A percentile compares a stretch with the other conserved stretches of the same genome.
phyloP scores from a whole-genome alignment of 768 basidiomycete species.

The Coprinopsis sp. region DNA sequence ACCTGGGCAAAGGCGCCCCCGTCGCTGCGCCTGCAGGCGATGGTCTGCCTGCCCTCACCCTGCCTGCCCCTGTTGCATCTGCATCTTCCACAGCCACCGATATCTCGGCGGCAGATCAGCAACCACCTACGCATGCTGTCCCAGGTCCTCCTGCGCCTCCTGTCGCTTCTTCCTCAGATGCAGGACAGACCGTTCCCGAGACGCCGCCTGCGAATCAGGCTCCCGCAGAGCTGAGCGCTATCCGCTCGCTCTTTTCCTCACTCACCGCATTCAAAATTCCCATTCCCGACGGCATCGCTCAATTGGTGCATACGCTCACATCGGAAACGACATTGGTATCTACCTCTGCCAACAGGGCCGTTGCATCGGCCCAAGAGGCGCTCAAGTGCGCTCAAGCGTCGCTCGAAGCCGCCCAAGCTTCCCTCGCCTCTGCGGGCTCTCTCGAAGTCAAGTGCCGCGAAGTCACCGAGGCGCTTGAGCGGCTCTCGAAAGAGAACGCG shows the following conservation, averaged over 20 bases:
- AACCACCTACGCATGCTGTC: too few relatives aligned
- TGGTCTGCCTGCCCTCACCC: too few relatives aligned
- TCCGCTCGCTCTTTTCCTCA: conserved; percentile 20
- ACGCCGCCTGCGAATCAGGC: conserved; percentile 6
- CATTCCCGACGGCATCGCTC: conserved; percentile 16
- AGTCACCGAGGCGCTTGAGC: conserved; percentile 20
- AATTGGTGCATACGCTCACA: conserved; percentile 21
- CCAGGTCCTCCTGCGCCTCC: too few relatives aligned
- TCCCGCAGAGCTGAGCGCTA: conserved; percentile 7
- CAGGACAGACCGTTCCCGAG: too few relatives aligned
- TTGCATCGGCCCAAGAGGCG: conserved; percentile 27
- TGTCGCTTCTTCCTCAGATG: too few relatives aligned
- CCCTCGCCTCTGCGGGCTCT: conserved; percentile 19
- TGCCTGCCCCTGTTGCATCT: too few relatives aligned
- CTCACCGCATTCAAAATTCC: conserved; percentile 18
- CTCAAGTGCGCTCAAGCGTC: conserved; percentile 23
- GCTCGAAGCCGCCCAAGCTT: conserved; percentile 22
- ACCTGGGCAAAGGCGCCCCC: too few relatives aligned
- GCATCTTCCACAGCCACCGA: too few relatives aligned
- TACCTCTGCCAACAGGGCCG: conserved; percentile 22
- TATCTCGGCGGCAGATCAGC: too few relatives aligned
- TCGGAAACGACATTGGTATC: conserved; percentile 19
- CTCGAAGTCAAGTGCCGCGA: conserved; percentile 20
- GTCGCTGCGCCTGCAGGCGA: too few relatives aligned
- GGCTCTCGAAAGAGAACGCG: conserved; percentile 4